Conservation (phyloP, 371 early-diverging fungal genomes). For the Nematocida sp. region DNA sequence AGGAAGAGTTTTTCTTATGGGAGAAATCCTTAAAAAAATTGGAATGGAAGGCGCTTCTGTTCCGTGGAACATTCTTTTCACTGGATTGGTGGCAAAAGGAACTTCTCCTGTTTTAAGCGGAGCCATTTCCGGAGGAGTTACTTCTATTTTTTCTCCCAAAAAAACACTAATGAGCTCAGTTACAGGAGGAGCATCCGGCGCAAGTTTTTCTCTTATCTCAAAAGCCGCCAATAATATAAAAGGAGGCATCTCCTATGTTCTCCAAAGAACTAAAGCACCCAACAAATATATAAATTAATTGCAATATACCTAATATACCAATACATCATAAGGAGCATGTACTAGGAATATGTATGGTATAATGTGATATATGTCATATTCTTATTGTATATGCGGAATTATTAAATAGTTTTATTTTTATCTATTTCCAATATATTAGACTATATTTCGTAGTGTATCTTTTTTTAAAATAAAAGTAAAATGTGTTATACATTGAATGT, state of each 20-base stretch:
- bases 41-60: conserved; percentile 7
- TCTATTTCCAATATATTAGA: no score
- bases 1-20: conserved; percentile 23
- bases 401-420: not conserved
- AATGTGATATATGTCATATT: not conserved
- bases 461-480: no score
- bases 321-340: no score
- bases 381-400: not conserved
- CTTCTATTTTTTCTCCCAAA: not conserved
- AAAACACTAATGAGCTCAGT: not conserved
- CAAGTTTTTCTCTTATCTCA: not conserved
- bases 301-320: no score
- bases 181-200: conserved; percentile 17
- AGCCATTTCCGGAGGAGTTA: conserved; percentile 8
- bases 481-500: no score
- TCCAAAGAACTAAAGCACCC: no score
- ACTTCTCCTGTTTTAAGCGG: conserved; percentile 29
- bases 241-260: no score
- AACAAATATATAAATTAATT: no score
- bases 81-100: not conserved
- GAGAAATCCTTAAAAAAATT: not conserved
- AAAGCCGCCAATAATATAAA: no score
- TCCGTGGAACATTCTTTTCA: conserved; percentile 41
- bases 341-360: no score
- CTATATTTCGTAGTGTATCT: no score